Evolutionary conservation across 306 rosid genomes (phyloP), one percentile per base, ranked within the genome.

Genomic region (Prunus mume): DNA sequence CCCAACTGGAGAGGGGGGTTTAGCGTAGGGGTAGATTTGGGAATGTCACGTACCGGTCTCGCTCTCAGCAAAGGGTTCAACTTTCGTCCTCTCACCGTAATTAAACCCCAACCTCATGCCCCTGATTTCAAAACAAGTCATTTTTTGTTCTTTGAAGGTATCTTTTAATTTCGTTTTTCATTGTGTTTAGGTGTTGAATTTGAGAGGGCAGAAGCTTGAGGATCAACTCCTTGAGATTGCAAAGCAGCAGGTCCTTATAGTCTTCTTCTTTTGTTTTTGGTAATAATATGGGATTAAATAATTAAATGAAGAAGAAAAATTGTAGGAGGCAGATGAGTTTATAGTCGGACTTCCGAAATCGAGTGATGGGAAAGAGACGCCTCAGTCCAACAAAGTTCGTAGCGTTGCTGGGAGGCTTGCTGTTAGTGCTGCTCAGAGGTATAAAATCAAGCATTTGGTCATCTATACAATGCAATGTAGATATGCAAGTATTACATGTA

Each of bases 161-260:
- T 28, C 13, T 14, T 62, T 28, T 20, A 20, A 34, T 60, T 25
- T 15, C 0, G 3, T 65, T 38, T 52, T 9, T 64, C 5, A 15
- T 43, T 64, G 12, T 68, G 7, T 68, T 17, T 65, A 94, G 98
- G 96, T 92, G 65, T 82, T 95, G 92, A 88, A 89, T 83, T 75
- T 95, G 84, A 90, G 92, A 69, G 97, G 98, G 76, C 87, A 90
- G 71, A 92, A 90, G 84, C 97, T 95, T 9, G 98, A 95, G 85
- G 60, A 71, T 49, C 78, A 67, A 87, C 93, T 95, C 45, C 83
- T 95, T 30, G 80, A 82, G 78, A 89, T 92, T 75, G 98, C 97
- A 1, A 85, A 91, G 83, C 69, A 87, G 74, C 87, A 93, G 90
- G 88, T 85, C 34, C 18, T 34, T 34, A 34, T 34, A 6, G 6